These are phyloP conservation scores for Microcos paniculata DNA, from an alignment of 345 rosid species.

Conservation along the genomic window DNA sequence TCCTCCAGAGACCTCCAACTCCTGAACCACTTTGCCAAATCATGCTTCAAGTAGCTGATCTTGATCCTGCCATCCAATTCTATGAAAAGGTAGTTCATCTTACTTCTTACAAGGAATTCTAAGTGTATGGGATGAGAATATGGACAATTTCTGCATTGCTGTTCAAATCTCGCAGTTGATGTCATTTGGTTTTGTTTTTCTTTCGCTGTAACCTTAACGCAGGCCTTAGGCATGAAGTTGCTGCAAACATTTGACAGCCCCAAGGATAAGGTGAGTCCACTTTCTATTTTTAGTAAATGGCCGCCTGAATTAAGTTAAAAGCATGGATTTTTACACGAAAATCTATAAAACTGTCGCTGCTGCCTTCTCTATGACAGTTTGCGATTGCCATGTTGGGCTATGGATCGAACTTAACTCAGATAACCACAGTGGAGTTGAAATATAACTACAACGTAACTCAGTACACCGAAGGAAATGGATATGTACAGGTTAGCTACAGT, in stretches of 20 bases:
- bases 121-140: too few relatives aligned
- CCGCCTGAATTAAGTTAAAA: not conserved
- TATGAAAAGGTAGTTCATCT: constrained; percentile 63
- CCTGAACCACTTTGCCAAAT: constrained; percentile 90
- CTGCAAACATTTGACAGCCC: constrained; percentile 62
- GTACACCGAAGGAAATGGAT: constrained; percentile 84
- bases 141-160: too few relatives aligned
- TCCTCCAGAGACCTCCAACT: constrained; percentile 79
- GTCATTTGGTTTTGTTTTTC: not conserved
- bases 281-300: not conserved
- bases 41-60: constrained; percentile 85
- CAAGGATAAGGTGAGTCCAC: constrained; percentile 60
- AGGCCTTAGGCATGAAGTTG: constrained; percentile 85
- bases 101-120: too few relatives aligned
- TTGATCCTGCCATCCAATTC: constrained; percentile 72
- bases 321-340: not conserved
- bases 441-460: constrained; percentile 77
- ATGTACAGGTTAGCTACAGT: constrained; percentile 62
- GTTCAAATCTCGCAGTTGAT: too few relatives aligned
- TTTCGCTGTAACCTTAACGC: constrained; percentile 10
- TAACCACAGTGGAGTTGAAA: constrained; percentile 71
- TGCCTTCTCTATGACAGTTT: constrained; percentile 41
- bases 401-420: constrained; percentile 52
- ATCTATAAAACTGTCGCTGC: not conserved
- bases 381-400: constrained; percentile 79